Evolutionary conservation across 2,329 filamentous ascomycete genomes (phyloP), one percentile per base, ranked within the genome.

Genomic region (Calonectria ilicicola): DNA sequence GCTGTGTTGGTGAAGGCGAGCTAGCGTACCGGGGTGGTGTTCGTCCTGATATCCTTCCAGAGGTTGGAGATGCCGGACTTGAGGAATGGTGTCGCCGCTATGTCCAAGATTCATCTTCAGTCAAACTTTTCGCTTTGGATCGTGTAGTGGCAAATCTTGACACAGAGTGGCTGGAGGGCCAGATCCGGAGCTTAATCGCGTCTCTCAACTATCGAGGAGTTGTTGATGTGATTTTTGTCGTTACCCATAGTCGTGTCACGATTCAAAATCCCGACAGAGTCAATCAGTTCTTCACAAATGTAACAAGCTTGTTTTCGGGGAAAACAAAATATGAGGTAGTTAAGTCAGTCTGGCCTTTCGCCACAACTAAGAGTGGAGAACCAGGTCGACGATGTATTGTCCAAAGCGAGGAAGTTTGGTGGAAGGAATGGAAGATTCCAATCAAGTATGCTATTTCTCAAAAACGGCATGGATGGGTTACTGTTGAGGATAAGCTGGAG

Each of bases 371-470:
- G 77, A 86, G 81, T 75, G 88, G 83, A 46, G 87, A 87, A 73
- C 79, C 74, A n/a, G 85, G 79, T 15, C 84, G 87, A 62, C 81
- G 80, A 65, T 90, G 85, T 74, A 83, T 84, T 3, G 88, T 91
- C n/a, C 88, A 90, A 80, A 88, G 85, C 70, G 89, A 91, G 80
- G 88, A 89, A 78, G 84, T 83, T 2, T 91, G 89, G 89, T 91
- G 89, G 86, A 82, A 83, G 63, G 86, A 82, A 71, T 83, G 81
- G 81, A 78, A 74, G 64, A 75, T 76, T 40, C 77, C 79, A 14
- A 80, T 82, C 65, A 78, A 81, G 53, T 77, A 89, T 85, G 87
- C 88, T 82, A 85, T 87, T 85, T 76, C 86, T 81, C 74, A 82
- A 76, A 75, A 85, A 85, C 79, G 83, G 80, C 81, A 81, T 29